A percentile compares a stretch with the other conserved stretches of the same genome.
Evolutionary conservation across 306 rosid species (phyloP).

Genomic region (Malus fusca): DNA sequence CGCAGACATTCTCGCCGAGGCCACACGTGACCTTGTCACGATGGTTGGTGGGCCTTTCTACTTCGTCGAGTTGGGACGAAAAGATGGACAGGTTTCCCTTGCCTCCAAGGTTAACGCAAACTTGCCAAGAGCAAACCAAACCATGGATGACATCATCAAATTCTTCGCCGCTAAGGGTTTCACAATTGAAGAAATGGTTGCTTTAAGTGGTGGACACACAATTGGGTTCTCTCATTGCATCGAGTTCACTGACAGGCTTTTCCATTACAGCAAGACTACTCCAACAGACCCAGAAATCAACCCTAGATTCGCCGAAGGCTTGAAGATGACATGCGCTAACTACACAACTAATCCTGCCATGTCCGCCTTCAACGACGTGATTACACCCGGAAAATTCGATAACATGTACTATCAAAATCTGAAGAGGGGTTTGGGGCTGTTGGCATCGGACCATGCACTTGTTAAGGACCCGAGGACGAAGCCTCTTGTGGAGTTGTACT

Average conservation of each 20-base stretch:
- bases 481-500: constrained; percentile 31
- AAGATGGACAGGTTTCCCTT: constrained; percentile 32
- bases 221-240: constrained; percentile 51
- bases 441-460: constrained; percentile 29
- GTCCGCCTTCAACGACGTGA: constrained; percentile 48
- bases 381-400: constrained; percentile 47
- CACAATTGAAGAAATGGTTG: constrained; percentile 39
- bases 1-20: constrained; percentile 40
- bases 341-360: constrained; percentile 22
- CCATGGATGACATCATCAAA: constrained; percentile 27
- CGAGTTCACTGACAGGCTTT: constrained; percentile 37
- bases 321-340: constrained; percentile 35
- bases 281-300: constrained; percentile 42
- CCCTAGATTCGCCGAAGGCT: constrained; percentile 31
- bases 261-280: constrained; percentile 14
- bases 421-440: constrained; percentile 34
- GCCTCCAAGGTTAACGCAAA: constrained; percentile 22
- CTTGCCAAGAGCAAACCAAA: constrained; percentile 21
- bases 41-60: constrained; percentile 48
- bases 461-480: constrained; percentile 32
- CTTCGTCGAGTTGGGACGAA: constrained; percentile 32
- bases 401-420: constrained; percentile 42
- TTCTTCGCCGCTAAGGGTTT: constrained; percentile 29
- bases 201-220: constrained; percentile 42
- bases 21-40: constrained; percentile 40